phyloP scores from a whole-genome alignment of 1,284 basidiomycete genomes.

The Singerocomus inundabilis region DNA sequence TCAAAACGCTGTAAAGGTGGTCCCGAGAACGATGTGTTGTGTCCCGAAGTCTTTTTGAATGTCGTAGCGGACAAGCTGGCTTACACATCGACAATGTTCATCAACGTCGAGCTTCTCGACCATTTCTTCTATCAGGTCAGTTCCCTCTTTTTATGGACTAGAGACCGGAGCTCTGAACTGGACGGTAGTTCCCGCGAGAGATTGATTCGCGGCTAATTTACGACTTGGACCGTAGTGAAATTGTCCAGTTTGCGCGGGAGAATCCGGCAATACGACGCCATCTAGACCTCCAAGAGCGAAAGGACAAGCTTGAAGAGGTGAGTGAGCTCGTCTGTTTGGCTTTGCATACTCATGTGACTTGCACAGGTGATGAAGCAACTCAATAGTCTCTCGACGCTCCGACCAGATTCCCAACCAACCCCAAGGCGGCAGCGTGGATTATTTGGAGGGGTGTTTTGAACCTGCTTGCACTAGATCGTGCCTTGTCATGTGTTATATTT shows the following conservation, averaged over 20 bases:
- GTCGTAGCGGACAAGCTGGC: conserved; percentile 97
- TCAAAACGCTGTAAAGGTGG: conserved; percentile 87
- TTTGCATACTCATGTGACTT: conserved; percentile 1
- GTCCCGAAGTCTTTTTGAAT: conserved; percentile 95
- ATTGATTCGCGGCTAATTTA: conserved; percentile 95
- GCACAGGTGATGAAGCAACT: conserved; percentile 85
- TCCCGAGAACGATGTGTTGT: conserved; percentile 84
- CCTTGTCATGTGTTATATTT: neutral
- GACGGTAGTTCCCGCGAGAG: conserved; percentile 86
- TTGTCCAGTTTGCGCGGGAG: conserved; percentile 89
- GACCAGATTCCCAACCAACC: conserved; percentile 70
- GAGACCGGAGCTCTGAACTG: neutral
- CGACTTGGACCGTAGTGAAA: conserved; percentile 84
- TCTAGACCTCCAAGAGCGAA: conserved; percentile 94
- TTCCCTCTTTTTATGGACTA: conserved; percentile 2
- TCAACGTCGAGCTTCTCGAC: conserved; percentile 95
- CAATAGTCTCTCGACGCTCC: conserved; percentile 80
- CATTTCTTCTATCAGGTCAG: conserved; percentile 97
- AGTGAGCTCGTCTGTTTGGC: conserved; percentile 8
- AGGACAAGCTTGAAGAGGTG: conserved; percentile 97
- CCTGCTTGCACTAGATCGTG: neutral
- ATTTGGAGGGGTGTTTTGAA: conserved; percentile 64
- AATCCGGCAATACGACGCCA: conserved; percentile 86
- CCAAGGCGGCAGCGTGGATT: conserved; percentile 70
- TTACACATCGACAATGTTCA: conserved; percentile 96